These are phyloP conservation scores for Rhodotorula taiwanensis DNA, from an alignment of 768 basidiomycete species.

Conservation along the genomic window DNA sequence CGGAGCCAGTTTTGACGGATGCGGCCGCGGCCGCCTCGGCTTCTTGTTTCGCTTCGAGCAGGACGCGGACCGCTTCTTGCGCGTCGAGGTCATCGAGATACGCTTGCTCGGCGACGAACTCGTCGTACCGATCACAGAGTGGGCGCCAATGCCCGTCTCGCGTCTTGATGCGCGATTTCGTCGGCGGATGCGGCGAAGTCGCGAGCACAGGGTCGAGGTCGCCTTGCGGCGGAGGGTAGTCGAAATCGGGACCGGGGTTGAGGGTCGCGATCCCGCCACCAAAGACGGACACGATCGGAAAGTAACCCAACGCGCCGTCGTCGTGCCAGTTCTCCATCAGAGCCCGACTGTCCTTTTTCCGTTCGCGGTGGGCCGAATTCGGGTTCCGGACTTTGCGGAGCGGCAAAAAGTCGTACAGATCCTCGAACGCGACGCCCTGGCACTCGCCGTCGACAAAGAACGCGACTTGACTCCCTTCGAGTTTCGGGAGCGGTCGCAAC, in stretches of 20 bases:
- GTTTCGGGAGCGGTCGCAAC: slow-evolving; percentile 59
- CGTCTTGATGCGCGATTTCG: background rate
- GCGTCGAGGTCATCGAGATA: slow-evolving; percentile 70
- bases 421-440: slow-evolving; percentile 73
- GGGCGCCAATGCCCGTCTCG: slow-evolving; percentile 59
- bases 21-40: background rate
- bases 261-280: slow-evolving; percentile 75
- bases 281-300: slow-evolving; percentile 87
- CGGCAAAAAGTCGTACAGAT: slow-evolving; percentile 83
- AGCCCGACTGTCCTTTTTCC: slow-evolving; percentile 56
- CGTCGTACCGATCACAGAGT: slow-evolving; percentile 71
- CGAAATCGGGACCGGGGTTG: slow-evolving; percentile 84
- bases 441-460: slow-evolving; percentile 90
- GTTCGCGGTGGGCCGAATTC: slow-evolving; percentile 55
- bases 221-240: slow-evolving; percentile 61
- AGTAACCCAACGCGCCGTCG: slow-evolving; percentile 92
- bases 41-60: slow-evolving; percentile 1
- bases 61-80: slow-evolving; percentile 41
- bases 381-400: slow-evolving; percentile 50
- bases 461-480: slow-evolving; percentile 65
- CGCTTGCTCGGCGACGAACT: slow-evolving; percentile 79
- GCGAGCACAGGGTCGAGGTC: slow-evolving; percentile 65
- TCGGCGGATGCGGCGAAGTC: slow-evolving; percentile 38
- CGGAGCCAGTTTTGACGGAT: background rate
- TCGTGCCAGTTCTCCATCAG: slow-evolving; percentile 70